Evolutionary conservation across 148 eudicot genomes (phyloP).

Genomic region (Chenopodium quinoa): DNA sequence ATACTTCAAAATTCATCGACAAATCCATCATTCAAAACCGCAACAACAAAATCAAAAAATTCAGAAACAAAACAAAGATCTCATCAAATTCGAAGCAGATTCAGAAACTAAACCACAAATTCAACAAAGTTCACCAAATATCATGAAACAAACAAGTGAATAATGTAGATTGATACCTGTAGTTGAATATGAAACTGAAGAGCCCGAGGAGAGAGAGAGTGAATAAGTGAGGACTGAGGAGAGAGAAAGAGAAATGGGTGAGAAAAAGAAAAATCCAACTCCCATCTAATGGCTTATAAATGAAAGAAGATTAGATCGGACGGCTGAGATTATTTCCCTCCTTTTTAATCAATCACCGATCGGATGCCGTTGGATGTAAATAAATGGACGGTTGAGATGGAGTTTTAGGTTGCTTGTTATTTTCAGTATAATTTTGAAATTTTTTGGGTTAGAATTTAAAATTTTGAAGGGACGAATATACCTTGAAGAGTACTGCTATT

Average conservation of each 20-base stretch:
- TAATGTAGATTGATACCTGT: conserved; percentile 20
- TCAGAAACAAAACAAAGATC: not conserved
- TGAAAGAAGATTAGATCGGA: conserved; percentile 20
- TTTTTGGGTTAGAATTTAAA: not conserved
- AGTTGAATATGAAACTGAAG: not conserved
- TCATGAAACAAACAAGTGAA: not conserved
- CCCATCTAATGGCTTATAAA: conserved; percentile 16
- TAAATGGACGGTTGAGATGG: conserved; percentile 29
- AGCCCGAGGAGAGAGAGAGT: not conserved
- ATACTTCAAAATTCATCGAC: not conserved
- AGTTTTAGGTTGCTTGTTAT: not conserved
- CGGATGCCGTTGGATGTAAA: conserved; percentile 23
- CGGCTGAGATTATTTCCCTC: conserved; percentile 47
- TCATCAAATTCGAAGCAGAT: not conserved
- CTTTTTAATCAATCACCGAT: conserved; percentile 7
- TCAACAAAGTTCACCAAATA: not conserved
- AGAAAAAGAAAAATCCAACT: conserved; percentile 9
- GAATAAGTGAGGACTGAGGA: not conserved
- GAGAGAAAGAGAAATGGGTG: conserved; percentile 11
- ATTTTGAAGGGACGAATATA: conserved; percentile 8
- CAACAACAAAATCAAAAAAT: not conserved
- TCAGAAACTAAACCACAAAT: not conserved
- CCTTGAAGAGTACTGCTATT: not conserved
- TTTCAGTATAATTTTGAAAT: conserved; percentile 22
- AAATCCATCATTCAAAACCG: not conserved